These are phyloP conservation scores for Aureobasidium uvarum DNA, from an alignment of 2,329 filamentous ascomycete species.

Conservation along the genomic window DNA sequence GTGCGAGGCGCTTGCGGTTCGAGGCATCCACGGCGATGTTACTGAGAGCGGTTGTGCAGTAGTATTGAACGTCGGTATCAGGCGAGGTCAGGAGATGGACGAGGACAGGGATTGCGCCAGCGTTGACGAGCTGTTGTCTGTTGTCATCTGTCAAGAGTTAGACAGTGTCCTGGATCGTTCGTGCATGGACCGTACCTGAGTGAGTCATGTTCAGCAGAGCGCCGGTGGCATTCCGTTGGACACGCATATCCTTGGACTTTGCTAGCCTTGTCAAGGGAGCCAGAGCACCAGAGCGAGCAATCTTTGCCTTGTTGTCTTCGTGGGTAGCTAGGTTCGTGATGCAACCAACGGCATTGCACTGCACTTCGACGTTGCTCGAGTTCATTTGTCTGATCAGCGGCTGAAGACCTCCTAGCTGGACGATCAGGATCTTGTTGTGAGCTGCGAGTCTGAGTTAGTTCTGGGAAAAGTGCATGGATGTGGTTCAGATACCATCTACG, in stretches of 20 bases:
- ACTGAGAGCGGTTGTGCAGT: constrained; percentile 96
- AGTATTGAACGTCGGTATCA: constrained; percentile 98
- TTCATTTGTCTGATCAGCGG: constrained; percentile 98
- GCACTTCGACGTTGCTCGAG: constrained; percentile 95
- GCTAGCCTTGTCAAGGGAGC: constrained; percentile 87
- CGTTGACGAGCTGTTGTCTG: constrained; percentile 93
- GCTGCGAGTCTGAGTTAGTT: constrained; percentile 55
- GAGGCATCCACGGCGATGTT: constrained; percentile 95
- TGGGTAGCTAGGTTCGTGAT: constrained; percentile 98
- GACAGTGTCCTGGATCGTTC: neutral
- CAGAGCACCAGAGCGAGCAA: constrained; percentile 89
- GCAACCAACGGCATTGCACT: constrained; percentile 98
- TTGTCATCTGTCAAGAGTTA: constrained; percentile 71
- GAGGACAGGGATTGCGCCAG: constrained; percentile 94
- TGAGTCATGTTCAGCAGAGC: constrained; percentile 99
- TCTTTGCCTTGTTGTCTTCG: constrained; percentile 99
- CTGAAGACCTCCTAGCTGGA: constrained; percentile 82
- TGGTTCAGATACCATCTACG: constrained; percentile 72
- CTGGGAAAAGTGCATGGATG: neutral
- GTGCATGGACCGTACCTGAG: constrained; percentile 63
- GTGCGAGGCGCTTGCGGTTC: constrained; percentile 86
- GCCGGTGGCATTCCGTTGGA: constrained; percentile 95
- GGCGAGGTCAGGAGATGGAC: constrained; percentile 89
- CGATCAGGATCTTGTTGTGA: constrained; percentile 97
- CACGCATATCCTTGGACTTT: constrained; percentile 97